Base-by-base conservation (phyloP, 345 rosid genomes). In the Orychophragmus violaceus region DNA sequence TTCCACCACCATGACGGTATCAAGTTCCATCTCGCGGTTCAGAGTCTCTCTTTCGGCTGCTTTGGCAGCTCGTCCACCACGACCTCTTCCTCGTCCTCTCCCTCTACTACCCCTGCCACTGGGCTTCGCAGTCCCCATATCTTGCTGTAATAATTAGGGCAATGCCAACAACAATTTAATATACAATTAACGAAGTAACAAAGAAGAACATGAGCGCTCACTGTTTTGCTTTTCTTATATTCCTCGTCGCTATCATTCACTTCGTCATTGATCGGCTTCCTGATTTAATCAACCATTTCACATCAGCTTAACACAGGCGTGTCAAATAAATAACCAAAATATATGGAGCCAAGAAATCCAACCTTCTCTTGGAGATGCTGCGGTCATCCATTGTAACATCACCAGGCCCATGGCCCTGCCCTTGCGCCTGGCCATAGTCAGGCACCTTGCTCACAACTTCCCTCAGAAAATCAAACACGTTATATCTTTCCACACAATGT, bases 401-500 rank as follows among this genome's bases (percentile, higher is more conserved):
- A 55, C 21, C 41, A 36, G 41, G 5, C 41, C 92, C 75, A 51
- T 82, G 90, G 65, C 96, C 74, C 64, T 94, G 73, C 25, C 77
- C 77, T 53, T 61, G 73, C 37, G 85, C 82, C 51, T 84, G 91
- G 62, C 97, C 78, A 75, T 91, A 95, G 81, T 95, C 99, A 70
- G 99, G 97, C 74, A 95, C 99, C 83, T 77, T 86, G 83, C 89
- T 79, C 66, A 95, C 99, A 51, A 91, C 86, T 62, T 89, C 97
- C 79, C 90, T 83, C 83, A 95, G 87, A 74, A 95, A 95, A 77
- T 95, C 99, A 81, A 95, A 95, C 69, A 91, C 99, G 55, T 89
- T 91, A 73, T 88, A 91, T 82, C 83, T 87, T 66, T 91, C 95
- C 53, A 95, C 97, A 66, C 99, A 91, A 74, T 95, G 86, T 77